Percentiles rank a stretch among this genome's conserved stretches.
These are phyloP conservation scores for Inosperma sp. DNA, from an alignment of 768 basidiomycete genomes.

Conservation along the genomic window DNA sequence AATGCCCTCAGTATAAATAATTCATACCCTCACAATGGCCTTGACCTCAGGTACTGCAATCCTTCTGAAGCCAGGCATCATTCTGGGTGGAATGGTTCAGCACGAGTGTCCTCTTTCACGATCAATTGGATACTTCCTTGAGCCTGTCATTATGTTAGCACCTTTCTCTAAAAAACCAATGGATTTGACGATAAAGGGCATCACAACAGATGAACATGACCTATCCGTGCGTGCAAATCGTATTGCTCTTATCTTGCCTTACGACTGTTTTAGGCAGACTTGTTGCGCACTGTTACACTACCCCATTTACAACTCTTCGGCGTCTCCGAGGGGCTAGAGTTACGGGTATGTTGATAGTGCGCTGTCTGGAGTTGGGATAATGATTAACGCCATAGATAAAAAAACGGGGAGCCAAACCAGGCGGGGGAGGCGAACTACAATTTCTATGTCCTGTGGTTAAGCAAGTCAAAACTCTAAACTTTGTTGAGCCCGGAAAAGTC, in stretches of 20 bases:
- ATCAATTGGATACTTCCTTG: conserved; percentile 91
- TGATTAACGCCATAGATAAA: conserved; percentile 59
- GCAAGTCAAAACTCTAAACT: conserved; percentile 88
- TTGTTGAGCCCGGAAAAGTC: conserved; percentile 86
- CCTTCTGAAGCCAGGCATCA: conserved; percentile 87
- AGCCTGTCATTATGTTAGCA: conserved; percentile 84
- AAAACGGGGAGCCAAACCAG: conserved; percentile 87
- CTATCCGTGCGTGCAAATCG: conserved; percentile 58
- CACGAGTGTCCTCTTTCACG: conserved; percentile 90
- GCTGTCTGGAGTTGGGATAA: background rate
- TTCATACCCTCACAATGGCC: conserved; percentile 3
- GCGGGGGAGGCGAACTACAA: conserved; percentile 90
- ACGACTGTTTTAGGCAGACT: conserved; percentile 59
- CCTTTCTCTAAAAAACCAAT: conserved; percentile 90
- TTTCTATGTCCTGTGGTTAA: conserved; percentile 92
- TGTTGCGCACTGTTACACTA: conserved; percentile 84
- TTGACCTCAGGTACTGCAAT: conserved; percentile 75
- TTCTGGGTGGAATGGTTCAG: conserved; percentile 71
- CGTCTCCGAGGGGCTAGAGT: conserved; percentile 83
- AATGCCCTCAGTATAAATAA: conserved; percentile 25
- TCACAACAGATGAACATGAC: conserved; percentile 90
- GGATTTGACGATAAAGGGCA: conserved; percentile 75
- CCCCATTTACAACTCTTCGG: conserved; percentile 90
- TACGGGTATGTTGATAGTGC: conserved; percentile 52
- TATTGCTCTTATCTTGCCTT: background rate